Evolutionary conservation across 345 rosid species (phyloP).

Genomic region (Lenwebbia sp.): DNA sequence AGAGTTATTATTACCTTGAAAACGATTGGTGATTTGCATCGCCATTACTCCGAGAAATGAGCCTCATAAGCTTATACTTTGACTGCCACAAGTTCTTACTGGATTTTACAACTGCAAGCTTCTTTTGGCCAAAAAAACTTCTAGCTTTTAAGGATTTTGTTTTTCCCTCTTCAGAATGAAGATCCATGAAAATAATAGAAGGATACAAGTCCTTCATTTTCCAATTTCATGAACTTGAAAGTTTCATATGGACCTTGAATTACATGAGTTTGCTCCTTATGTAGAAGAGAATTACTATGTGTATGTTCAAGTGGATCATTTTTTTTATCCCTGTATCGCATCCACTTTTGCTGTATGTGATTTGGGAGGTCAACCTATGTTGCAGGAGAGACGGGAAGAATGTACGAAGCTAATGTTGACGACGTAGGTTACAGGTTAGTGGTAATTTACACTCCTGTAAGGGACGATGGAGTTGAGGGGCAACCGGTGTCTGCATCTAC

Average conservation of each 20-base stretch:
- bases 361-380: slow-evolving; percentile 7
- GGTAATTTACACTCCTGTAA: slow-evolving; percentile 73
- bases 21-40: background rate
- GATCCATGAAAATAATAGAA: background rate
- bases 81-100: background rate
- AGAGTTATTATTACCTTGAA: background rate
- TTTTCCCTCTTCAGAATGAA: background rate
- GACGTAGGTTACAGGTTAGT: slow-evolving; percentile 96
- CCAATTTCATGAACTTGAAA: background rate
- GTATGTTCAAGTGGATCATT: background rate
- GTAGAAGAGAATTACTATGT: background rate
- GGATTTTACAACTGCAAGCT: background rate
- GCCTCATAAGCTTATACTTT: background rate
- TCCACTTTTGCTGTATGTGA: background rate
- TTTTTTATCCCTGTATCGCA: background rate
- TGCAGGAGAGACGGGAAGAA: slow-evolving; percentile 88
- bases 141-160: background rate
- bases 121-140: background rate
- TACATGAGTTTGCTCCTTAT: background rate
- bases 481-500: slow-evolving; percentile 96
- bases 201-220: background rate
- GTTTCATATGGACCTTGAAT: background rate
- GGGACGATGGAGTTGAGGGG: slow-evolving; percentile 94
- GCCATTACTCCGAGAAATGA: background rate
- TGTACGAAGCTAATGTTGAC: slow-evolving; percentile 98